Base-by-base conservation (phyloP, 805 yeast genomes). In the Aciculoconidium aculeatum region DNA sequence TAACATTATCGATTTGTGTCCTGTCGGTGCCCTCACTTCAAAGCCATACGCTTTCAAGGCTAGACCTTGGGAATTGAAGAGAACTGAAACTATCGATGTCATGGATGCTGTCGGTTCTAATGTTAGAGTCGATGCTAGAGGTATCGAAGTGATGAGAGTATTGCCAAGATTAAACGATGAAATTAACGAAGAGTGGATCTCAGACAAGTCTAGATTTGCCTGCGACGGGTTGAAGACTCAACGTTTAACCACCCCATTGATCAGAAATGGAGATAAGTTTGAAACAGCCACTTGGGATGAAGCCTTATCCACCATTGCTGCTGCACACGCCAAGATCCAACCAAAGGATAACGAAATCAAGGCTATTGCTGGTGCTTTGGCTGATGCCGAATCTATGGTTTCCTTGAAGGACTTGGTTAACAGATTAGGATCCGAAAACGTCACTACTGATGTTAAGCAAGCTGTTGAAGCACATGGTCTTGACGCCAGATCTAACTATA, bases 41-140 rank as follows among this genome's bases (percentile, higher is more conserved):
- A 85, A 85, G 60, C 95, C 95, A 15, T 84, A 84, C 48, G 87
- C 95, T n/a, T 84, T 84, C 70, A 77, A 75, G 52, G 94, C 94
- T 10, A 74, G 95, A 53, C 94, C 95, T 17, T 84, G 95, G 95
- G 95, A 84, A 61, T 72, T 85, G 54, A 84, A 83, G 65, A 77
- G 83, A 67, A 83, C 94, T 27, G 95, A 84, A 58, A 70, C 90
- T 30, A 72, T 84, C 45, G 95, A 84, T 55, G 92, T 84, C 9
- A 58, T 77, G 63, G 95, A 84, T 57, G 95, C 77, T 13, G 53
- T 84, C 20, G 95, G 95, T 15, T 79, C 90, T 23, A 81, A 77
- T 49, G 73, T 84, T 41, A 72, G 95, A 53, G 86, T 84, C 31
- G 95, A 84, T 56, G 75, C 90, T 30, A 73, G 92, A 58, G 95